Percentiles rank a stretch among this genome's conserved stretches.
These are phyloP conservation scores for Chrysanthemum seticuspe DNA, from an alignment of 129 eudicot species.

Conservation along the genomic window DNA sequence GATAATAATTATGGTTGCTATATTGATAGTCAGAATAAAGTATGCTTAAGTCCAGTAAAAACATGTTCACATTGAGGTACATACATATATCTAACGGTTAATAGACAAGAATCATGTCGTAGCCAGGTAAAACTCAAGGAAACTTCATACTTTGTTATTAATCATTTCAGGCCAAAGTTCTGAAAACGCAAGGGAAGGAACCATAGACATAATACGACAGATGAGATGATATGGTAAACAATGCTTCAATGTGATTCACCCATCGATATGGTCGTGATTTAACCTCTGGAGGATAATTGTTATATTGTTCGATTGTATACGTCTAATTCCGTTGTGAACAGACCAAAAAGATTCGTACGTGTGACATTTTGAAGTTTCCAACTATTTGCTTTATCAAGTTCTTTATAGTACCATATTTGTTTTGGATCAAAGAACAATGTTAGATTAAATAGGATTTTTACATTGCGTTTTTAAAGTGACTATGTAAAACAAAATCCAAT, in stretches of 20 bases:
- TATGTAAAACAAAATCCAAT: too few relatives aligned
- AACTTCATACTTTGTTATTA: background rate
- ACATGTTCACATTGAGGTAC: too few relatives aligned
- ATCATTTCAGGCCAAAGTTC: conserved; percentile 25
- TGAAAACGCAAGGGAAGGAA: conserved; percentile 18
- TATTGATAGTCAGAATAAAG: too few relatives aligned
- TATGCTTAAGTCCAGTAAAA: too few relatives aligned
- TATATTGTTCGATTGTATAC: conserved; percentile 34
- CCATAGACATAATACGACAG: conserved; percentile 18
- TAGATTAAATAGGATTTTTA: background rate
- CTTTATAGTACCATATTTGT: background rate
- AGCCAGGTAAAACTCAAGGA: background rate
- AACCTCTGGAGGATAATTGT: conserved; percentile 17
- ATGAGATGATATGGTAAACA: conserved; percentile 9
- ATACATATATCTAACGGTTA: too few relatives aligned
- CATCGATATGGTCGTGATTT: conserved; percentile 25
- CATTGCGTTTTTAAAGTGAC: too few relatives aligned
- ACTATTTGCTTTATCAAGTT: background rate
- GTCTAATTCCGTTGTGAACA: conserved; percentile 19
- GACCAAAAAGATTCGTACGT: conserved; percentile 13
- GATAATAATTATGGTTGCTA: too few relatives aligned
- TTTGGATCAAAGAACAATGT: background rate
- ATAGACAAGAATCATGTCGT: background rate
- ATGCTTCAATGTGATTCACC: conserved; percentile 1
- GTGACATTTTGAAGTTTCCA: conserved; percentile 24